These are phyloP conservation scores for Marasmius fiardii DNA, from an alignment of 1,284 basidiomycete genomes.

Conservation along the genomic window DNA sequence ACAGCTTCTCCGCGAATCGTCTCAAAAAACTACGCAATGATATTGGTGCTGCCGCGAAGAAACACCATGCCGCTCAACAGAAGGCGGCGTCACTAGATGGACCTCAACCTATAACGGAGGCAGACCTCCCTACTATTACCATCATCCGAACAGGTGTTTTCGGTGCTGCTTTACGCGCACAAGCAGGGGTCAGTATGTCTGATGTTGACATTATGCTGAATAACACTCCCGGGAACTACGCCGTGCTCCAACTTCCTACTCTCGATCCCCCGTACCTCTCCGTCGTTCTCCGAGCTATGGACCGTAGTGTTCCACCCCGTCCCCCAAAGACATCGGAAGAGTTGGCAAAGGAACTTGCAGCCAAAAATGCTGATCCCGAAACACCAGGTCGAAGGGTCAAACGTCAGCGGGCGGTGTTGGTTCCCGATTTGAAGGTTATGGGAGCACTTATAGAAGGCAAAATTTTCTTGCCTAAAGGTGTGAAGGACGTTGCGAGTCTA, in stretches of 20 bases:
- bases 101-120: conserved; percentile 27
- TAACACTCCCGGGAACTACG: conserved; percentile 56
- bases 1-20: conserved; percentile 62
- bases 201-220: conserved; percentile 49
- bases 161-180: conserved; percentile 66
- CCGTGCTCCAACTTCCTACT: conserved; percentile 62
- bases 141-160: conserved; percentile 70
- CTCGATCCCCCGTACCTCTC: conserved; percentile 70
- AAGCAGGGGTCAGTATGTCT: conserved; percentile 44
- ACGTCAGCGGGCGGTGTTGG: conserved; percentile 45
- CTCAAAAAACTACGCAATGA: conserved; percentile 65
- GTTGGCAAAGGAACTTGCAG: conserved; percentile 43
- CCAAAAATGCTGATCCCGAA: conserved; percentile 56
- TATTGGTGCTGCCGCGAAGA: conserved; percentile 50
- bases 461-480: conserved; percentile 54
- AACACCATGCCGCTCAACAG: conserved; percentile 24
- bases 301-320: conserved; percentile 59
- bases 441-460: conserved; percentile 75
- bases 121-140: conserved; percentile 49
- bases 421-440: conserved; percentile 66
- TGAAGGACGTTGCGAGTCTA: conserved; percentile 62
- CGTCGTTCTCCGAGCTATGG: conserved; percentile 64
- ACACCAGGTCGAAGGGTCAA: conserved; percentile 67
- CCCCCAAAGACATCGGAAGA: conserved; percentile 51
- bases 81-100: conserved; percentile 39